phyloP scores from a whole-genome alignment of 176 grass and related monocot species.

The Puya raimondii region DNA sequence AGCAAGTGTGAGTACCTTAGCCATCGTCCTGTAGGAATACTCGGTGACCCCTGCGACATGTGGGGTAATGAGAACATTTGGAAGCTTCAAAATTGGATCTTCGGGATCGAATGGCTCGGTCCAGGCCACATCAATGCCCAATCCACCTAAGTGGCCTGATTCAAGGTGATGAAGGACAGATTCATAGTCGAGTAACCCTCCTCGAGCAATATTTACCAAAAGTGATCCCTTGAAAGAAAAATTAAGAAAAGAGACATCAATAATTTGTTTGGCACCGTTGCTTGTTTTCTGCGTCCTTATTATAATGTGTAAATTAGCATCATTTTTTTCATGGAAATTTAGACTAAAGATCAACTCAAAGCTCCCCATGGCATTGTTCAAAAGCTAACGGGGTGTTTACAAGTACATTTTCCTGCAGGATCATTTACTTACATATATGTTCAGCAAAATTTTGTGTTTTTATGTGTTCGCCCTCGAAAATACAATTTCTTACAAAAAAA shows the following conservation, averaged over 20 bases:
- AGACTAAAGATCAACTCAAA: too few species aligned
- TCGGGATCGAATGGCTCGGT: constrained; percentile 87
- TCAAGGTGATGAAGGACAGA: constrained; percentile 63
- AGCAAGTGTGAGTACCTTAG: constrained; percentile 46
- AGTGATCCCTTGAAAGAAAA: constrained; percentile 55
- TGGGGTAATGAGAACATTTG: constrained; percentile 85
- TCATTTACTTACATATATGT: too few species aligned
- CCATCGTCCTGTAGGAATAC: constrained; percentile 74
- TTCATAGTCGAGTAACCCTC: constrained; percentile 60
- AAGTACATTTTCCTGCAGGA: too few species aligned
- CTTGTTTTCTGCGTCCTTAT: not conserved
- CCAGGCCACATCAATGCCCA: constrained; percentile 96
- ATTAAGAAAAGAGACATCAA: not conserved
- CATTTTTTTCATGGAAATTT: too few species aligned
- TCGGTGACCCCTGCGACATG: constrained; percentile 82
- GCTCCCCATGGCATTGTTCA: too few species aligned
- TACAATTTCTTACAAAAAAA: too few species aligned
- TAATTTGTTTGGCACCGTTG: not conserved
- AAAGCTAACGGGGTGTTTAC: too few species aligned
- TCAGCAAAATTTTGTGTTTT: too few species aligned
- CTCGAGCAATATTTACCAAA: constrained; percentile 85
- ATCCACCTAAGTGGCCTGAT: constrained; percentile 71
- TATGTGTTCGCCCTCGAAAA: too few species aligned
- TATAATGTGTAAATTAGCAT: too few species aligned
- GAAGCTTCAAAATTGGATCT: constrained; percentile 76